Percentiles rank a stretch among this genome's conserved stretches.
Conservation (phyloP, 768 basidiomycete genomes). For the Termitomyces sp. region DNA sequence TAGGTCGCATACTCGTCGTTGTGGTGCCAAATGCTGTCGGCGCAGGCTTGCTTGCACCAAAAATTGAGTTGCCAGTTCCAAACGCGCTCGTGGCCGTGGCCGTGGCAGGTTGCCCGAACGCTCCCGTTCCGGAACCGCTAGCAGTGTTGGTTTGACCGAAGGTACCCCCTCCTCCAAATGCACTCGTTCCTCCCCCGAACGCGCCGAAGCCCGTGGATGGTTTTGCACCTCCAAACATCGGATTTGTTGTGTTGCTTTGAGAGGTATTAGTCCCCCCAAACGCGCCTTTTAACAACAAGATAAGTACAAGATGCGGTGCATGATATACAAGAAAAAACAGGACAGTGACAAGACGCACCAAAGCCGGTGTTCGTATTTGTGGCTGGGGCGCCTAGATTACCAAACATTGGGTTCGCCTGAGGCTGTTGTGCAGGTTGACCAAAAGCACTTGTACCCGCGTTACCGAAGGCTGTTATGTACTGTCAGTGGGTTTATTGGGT, state of each 20-base stretch:
- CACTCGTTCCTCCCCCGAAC: conserved; percentile 50
- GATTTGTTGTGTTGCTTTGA: conserved; percentile 30
- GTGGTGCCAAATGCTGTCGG: conserved; percentile 39
- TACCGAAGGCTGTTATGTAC: conserved; percentile 44
- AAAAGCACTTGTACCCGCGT: conserved; percentile 50
- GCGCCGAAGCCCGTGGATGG: conserved; percentile 74
- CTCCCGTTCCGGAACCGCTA: conserved; percentile 33
- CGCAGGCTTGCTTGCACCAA: conserved; percentile 35
- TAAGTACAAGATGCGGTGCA: conserved; percentile 12
- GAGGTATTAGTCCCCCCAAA: conserved; percentile 38
- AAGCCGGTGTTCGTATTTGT: conserved; percentile 35
- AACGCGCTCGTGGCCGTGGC: conserved; percentile 43
- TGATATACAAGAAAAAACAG: conserved; percentile 11
- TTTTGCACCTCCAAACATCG: conserved; percentile 65
- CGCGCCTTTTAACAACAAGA: conserved; percentile 32
- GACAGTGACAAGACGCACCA: conserved; percentile 30
- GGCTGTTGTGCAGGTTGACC: conserved; percentile 53
- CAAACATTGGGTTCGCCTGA: conserved; percentile 79
- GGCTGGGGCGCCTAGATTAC: conserved; percentile 42
- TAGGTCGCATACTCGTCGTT: conserved; percentile 23
- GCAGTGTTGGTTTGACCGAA: conserved; percentile 39
- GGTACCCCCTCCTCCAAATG: conserved; percentile 46
- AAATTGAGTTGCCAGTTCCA: conserved; percentile 29
- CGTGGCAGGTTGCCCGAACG: conserved; percentile 54
- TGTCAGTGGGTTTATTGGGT: conserved; percentile 18